Conservation (phyloP, 2,329 filamentous ascomycete genomes). For the Apiospora marii region DNA sequence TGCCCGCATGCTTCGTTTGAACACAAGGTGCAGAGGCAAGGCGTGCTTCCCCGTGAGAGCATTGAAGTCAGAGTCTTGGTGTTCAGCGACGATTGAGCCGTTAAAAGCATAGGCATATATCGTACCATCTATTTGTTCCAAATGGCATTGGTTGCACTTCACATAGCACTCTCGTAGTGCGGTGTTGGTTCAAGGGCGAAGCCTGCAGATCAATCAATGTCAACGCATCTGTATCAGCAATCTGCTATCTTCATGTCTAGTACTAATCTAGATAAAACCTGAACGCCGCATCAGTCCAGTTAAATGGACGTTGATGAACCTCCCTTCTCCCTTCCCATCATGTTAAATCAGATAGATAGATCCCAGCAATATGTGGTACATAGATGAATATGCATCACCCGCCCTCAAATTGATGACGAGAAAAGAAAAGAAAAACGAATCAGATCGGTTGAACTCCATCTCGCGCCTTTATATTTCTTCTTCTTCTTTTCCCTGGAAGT, state of each 20-base stretch:
- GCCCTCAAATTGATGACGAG: neutral
- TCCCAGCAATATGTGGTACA: neutral
- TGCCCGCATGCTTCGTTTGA: no score
- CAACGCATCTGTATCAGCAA: neutral
- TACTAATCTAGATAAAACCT: neutral
- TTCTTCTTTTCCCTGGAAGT: constrained; percentile 24
- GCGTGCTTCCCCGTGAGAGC: no score
- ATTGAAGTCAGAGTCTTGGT: no score
- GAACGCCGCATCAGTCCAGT: constrained; percentile 15
- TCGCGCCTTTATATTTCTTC: constrained; percentile 5
- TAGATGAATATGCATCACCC: constrained; percentile 12
- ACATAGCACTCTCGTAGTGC: no score
- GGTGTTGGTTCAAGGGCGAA: no score
- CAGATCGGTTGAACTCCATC: neutral
- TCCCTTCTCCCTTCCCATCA: neutral
- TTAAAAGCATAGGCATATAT: no score
- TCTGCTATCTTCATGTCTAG: neutral
- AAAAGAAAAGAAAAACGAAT: neutral
- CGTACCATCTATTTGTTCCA: no score
- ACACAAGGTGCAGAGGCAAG: no score
- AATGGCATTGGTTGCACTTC: no score
- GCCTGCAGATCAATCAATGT: neutral
- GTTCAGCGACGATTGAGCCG: no score
- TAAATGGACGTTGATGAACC: constrained; percentile 12
- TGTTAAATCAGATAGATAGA: constrained; percentile 7